A percentile compares a stretch with the other conserved stretches of the same genome.
Evolutionary conservation across 192 early-diverging fungal genomes (phyloP).

Genomic region (Rhizophagus sp.): DNA sequence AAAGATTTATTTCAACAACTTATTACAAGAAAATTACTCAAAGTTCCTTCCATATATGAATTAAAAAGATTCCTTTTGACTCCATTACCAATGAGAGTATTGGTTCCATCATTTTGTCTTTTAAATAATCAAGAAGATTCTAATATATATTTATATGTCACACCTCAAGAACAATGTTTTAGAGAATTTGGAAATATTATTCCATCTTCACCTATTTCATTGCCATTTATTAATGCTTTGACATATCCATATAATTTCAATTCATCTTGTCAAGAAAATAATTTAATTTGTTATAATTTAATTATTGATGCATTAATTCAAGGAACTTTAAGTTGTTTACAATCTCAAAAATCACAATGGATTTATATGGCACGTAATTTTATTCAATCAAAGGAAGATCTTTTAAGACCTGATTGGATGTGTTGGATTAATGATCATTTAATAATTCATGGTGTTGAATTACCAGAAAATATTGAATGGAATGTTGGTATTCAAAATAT

Average conservation of each 20-base stretch:
- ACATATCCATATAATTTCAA: neutral
- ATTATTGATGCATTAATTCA: conserved; percentile 9
- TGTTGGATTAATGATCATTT: conserved; percentile 12
- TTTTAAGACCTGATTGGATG: conserved; percentile 9
- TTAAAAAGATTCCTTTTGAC: too few relatives aligned
- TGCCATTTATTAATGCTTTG: conserved; percentile 8
- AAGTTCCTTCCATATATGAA: too few relatives aligned
- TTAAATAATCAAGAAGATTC: neutral
- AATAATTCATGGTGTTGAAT: neutral
- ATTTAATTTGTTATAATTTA: neutral
- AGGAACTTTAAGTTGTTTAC: neutral
- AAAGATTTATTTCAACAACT: too few relatives aligned
- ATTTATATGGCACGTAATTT: neutral
- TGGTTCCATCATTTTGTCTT: neutral
- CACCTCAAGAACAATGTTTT: conserved; percentile 2
- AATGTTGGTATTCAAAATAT: neutral
- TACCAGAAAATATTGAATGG: neutral
- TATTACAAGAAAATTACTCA: too few relatives aligned
- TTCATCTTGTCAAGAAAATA: neutral
- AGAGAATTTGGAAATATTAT: neutral
- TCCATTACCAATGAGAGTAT: conserved; percentile 1
- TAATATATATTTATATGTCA: neutral
- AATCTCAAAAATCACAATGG: neutral
- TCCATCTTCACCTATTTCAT: neutral
- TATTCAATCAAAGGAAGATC: conserved; percentile 5